Conservation (phyloP, 768 basidiomycete genomes). For the Rossbeevera mucosa region DNA sequence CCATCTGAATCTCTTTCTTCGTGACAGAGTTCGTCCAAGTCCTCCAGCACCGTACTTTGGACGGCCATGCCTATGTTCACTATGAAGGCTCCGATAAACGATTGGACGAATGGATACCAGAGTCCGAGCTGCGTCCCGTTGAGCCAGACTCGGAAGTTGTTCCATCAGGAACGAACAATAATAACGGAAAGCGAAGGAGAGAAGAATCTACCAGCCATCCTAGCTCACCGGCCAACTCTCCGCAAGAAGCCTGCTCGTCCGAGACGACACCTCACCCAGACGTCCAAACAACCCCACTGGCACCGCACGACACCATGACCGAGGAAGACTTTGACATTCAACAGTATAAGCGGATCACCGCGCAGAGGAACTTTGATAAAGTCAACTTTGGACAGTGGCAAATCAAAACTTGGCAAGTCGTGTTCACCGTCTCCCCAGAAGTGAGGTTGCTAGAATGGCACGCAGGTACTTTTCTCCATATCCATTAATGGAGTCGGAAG, state of each 20-base stretch:
- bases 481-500: slow-evolving; percentile 66
- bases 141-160: slow-evolving; percentile 23
- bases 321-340: slow-evolving; percentile 70
- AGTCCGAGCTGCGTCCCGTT: slow-evolving; percentile 32
- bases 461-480: slow-evolving; percentile 92
- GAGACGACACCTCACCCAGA: slow-evolving; percentile 8
- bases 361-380: slow-evolving; percentile 79
- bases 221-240: slow-evolving; percentile 17
- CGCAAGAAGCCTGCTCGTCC: slow-evolving; percentile 21
- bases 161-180: slow-evolving; percentile 24
- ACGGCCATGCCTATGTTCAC: slow-evolving; percentile 63
- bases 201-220: slow-evolving; percentile 12
- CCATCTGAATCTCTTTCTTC: slow-evolving; percentile 10
- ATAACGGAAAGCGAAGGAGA: slow-evolving; percentile 35
- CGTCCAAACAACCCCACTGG: slow-evolving; percentile 8
- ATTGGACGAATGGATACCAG: slow-evolving; percentile 69
- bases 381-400: slow-evolving; percentile 83
- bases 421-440: slow-evolving; percentile 9
- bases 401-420: slow-evolving; percentile 79
- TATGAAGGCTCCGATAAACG: slow-evolving; percentile 67
- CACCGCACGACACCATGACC: slow-evolving; percentile 40
- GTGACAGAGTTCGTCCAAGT: slow-evolving; percentile 45
- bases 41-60: slow-evolving; percentile 41
- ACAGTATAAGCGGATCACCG: slow-evolving; percentile 61
- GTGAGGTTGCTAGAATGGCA: neutral